Evolutionary conservation across 2,329 filamentous ascomycete genomes (phyloP).

Genomic region (Sphaerulina vaccinii): DNA sequence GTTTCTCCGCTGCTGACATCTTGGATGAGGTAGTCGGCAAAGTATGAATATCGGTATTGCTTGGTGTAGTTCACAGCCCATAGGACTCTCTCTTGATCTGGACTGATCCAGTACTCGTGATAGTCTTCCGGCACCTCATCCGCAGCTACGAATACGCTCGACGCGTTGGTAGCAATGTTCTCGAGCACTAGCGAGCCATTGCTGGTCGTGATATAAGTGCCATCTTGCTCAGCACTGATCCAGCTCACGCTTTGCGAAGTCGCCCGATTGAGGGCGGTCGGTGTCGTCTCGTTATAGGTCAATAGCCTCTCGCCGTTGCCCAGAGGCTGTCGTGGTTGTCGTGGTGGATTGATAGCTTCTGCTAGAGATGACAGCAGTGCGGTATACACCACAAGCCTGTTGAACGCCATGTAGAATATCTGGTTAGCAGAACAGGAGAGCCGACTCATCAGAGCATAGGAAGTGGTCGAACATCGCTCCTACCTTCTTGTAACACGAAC

Average conservation of each 20-base stretch:
- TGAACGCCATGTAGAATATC: slow-evolving; percentile 14
- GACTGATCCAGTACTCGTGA: slow-evolving; percentile 61
- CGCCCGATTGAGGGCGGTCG: slow-evolving; percentile 14
- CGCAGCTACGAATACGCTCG: slow-evolving; percentile 57
- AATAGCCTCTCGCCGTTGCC: slow-evolving; percentile 20
- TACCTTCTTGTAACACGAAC: too few species aligned
- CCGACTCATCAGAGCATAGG: too few species aligned
- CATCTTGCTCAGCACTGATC: slow-evolving; percentile 60
- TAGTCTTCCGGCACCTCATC: slow-evolving; percentile 57
- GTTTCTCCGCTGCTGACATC: slow-evolving; percentile 59
- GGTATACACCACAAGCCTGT: slow-evolving; percentile 5
- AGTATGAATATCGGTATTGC: slow-evolving; percentile 67
- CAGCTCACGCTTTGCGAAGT: slow-evolving; percentile 43
- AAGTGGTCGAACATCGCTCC: too few species aligned
- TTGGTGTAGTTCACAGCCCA: slow-evolving; percentile 66
- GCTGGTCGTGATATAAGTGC: slow-evolving; percentile 58
- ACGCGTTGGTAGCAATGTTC: slow-evolving; percentile 60
- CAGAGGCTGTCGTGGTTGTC: slow-evolving; percentile 20
- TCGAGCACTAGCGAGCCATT: slow-evolving; percentile 58
- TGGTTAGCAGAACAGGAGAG: background rate
- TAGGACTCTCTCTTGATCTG: slow-evolving; percentile 59
- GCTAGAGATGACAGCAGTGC: slow-evolving; percentile 14
- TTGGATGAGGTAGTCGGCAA: slow-evolving; percentile 64
- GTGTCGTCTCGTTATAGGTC: slow-evolving; percentile 25
- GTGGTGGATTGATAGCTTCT: slow-evolving; percentile 21